Conservation (phyloP, 768 basidiomycete species). For the Tricholoma hemisulphureum region DNA sequence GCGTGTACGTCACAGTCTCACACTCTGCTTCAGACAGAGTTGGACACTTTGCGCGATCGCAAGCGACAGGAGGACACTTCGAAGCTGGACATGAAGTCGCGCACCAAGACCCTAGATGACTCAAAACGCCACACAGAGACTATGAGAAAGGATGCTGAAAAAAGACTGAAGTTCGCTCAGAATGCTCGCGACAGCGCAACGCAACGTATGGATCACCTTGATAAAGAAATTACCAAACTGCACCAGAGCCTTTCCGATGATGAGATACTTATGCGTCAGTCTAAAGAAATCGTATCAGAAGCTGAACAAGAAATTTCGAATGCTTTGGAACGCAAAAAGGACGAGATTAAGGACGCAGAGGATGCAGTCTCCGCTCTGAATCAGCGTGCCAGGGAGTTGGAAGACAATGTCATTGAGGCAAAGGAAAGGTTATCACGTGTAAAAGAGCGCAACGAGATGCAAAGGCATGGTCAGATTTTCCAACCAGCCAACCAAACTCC, state of each 20-base stretch:
- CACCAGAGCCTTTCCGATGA: constrained; percentile 57
- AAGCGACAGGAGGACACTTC: constrained; percentile 83
- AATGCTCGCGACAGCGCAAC: constrained; percentile 59
- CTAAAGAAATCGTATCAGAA: constrained; percentile 43
- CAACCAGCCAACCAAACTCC: constrained; percentile 9
- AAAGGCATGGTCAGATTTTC: constrained; percentile 42
- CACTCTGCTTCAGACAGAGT: constrained; percentile 64
- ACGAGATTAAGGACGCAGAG: constrained; percentile 64
- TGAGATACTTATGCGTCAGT: constrained; percentile 47
- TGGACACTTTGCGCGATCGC: constrained; percentile 67
- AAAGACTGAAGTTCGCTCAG: constrained; percentile 73
- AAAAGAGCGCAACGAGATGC: constrained; percentile 55
- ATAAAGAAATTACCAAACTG: constrained; percentile 58
- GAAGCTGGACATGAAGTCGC: constrained; percentile 75
- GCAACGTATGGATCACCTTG: constrained; percentile 56
- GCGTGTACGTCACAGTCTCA: constrained; percentile 56
- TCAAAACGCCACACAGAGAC: constrained; percentile 80
- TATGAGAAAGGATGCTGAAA: constrained; percentile 81
- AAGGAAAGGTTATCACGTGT: constrained; percentile 57
- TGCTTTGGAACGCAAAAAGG: constrained; percentile 54
- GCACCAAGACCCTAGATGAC: constrained; percentile 86
- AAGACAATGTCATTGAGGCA: constrained; percentile 65
- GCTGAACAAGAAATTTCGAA: constrained; percentile 52
- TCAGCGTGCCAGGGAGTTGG: constrained; percentile 68
- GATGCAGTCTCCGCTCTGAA: constrained; percentile 63